These are phyloP conservation scores for Aspergillus sp. DNA, from an alignment of 2,329 filamentous ascomycete genomes.

Conservation along the genomic window DNA sequence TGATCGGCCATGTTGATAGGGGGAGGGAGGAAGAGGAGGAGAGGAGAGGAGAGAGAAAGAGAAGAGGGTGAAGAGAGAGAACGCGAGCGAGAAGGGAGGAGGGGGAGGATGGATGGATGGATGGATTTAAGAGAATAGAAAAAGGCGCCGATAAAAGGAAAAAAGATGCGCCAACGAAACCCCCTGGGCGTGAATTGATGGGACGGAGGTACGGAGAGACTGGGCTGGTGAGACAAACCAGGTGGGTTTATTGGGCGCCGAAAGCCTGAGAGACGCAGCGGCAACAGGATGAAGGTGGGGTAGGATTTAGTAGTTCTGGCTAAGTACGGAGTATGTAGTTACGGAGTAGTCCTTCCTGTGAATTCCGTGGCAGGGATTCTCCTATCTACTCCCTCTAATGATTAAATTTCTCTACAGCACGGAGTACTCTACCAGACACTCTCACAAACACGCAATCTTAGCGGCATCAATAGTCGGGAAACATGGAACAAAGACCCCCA, in stretches of 20 bases:
- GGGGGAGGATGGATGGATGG: background rate
- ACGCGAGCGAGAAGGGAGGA: background rate
- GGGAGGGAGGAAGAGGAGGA: constrained; percentile 15
- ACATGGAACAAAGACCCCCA: too few species aligned
- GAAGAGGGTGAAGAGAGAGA: background rate
- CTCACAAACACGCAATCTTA: too few species aligned
- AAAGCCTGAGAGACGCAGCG: background rate
- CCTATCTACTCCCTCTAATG: too few species aligned
- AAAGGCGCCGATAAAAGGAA: background rate
- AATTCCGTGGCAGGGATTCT: too few species aligned
- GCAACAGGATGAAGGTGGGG: background rate
- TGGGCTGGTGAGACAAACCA: background rate
- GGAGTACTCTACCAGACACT: too few species aligned
- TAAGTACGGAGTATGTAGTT: too few species aligned
- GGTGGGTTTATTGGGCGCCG: constrained; percentile 8
- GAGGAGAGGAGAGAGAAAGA: constrained; percentile 1
- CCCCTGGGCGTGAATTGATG: background rate
- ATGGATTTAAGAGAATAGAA: background rate
- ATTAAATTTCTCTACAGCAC: too few species aligned
- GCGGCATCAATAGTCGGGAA: too few species aligned
- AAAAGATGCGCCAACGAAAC: background rate
- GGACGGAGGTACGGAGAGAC: background rate
- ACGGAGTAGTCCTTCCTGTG: too few species aligned
- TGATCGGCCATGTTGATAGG: constrained; percentile 54
- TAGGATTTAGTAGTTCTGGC: background rate